Percentiles rank a stretch among this genome's conserved stretches.
Conservation (phyloP, 805 yeast genomes). For the Maudiozyma barnettii region DNA sequence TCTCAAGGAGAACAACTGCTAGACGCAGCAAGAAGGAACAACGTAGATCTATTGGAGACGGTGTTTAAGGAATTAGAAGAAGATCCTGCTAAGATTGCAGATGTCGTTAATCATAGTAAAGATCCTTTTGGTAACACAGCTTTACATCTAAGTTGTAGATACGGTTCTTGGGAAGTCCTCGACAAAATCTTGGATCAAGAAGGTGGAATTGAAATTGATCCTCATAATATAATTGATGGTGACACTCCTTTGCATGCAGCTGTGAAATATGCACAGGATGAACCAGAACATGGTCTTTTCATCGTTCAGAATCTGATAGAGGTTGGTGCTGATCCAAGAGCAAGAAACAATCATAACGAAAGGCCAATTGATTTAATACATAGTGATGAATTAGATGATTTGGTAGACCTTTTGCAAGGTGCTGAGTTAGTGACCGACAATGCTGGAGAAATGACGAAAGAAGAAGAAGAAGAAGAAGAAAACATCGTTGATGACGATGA, state of each 20-base stretch:
- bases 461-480: conserved; percentile 29
- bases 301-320: conserved; percentile 74
- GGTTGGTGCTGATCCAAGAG: conserved; percentile 79
- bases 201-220: conserved; percentile 79
- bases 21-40: conserved; percentile 84
- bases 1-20: conserved; percentile 66
- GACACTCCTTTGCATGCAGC: conserved; percentile 89
- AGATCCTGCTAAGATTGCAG: conserved; percentile 29
- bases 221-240: conserved; percentile 54
- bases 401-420: conserved; percentile 58
- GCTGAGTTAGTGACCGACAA: conserved; percentile 66
- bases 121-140: conserved; percentile 76
- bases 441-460: conserved; percentile 26
- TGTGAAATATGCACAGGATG: conserved; percentile 63
- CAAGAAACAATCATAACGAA: conserved; percentile 50
- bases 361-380: conserved; percentile 66
- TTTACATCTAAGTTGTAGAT: conserved; percentile 69
- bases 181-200: conserved; percentile 77
- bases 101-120: conserved; percentile 55
- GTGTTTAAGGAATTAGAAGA: conserved; percentile 39
- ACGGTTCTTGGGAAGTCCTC: conserved; percentile 80
- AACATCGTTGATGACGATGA: conserved; percentile 8
- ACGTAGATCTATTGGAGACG: conserved; percentile 58
- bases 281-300: conserved; percentile 77
- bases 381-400: conserved; percentile 43